Percentiles rank a stretch among this genome's conserved stretches.
Conservation (phyloP, 2,329 filamentous ascomycete species). For the Trichoderma aggressivum region DNA sequence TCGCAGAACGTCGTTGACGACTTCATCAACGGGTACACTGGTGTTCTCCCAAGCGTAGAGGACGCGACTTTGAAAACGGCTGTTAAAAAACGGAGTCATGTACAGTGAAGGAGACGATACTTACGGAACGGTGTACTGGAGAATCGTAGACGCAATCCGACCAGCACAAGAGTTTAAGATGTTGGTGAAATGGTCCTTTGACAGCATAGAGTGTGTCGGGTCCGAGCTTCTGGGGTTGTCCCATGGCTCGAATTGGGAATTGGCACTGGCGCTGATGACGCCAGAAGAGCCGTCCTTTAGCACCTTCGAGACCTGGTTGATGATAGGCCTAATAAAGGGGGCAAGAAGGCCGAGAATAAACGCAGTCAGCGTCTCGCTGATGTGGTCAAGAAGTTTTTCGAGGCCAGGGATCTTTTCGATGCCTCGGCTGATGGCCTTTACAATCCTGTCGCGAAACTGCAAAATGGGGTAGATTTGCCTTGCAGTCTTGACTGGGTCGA, state of each 20-base stretch:
- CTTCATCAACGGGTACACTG: constrained; percentile 75
- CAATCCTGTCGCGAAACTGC: constrained; percentile 89
- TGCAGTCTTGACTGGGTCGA: constrained; percentile 75
- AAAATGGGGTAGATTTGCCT: constrained; percentile 92
- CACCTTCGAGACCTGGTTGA: constrained; percentile 77
- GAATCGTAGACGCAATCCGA: constrained; percentile 66
- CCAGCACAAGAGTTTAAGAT: constrained; percentile 75
- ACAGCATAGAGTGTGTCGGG: constrained; percentile 78
- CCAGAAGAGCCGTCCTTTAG: constrained; percentile 82
- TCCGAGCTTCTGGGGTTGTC: constrained; percentile 70
- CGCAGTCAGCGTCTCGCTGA: constrained; percentile 86
- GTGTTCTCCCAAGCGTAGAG: constrained; percentile 93
- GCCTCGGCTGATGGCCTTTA: constrained; percentile 77
- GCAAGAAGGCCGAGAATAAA: constrained; percentile 89
- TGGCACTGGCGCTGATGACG: constrained; percentile 63
- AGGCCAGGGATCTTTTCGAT: constrained; percentile 91
- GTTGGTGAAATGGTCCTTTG: constrained; percentile 82
- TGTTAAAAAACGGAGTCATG: background rate
- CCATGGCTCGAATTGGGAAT: constrained; percentile 78
- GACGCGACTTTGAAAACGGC: constrained; percentile 53
- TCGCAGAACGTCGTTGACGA: constrained; percentile 74
- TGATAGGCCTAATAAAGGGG: constrained; percentile 88
- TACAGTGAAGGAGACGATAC: constrained; percentile 25
- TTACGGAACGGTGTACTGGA: constrained; percentile 82
- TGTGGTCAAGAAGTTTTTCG: constrained; percentile 85